Evolutionary conservation across 495 filamentous ascomycete species (phyloP).

Genomic region (Penicillium longicatenatum): DNA sequence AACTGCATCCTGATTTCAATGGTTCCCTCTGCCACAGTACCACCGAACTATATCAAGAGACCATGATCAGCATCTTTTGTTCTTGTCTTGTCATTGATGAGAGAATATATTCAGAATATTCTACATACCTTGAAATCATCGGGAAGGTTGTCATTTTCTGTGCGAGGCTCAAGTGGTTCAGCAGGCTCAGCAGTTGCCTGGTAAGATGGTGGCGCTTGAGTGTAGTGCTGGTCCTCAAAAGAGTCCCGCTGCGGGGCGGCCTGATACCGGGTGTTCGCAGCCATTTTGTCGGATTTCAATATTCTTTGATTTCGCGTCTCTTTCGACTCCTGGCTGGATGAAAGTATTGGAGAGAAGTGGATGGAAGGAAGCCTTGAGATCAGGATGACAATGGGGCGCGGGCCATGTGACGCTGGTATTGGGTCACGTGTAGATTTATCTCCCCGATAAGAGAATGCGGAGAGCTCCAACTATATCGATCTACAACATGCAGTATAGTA

Average conservation of each 20-base stretch:
- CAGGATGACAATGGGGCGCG: constrained; percentile 12
- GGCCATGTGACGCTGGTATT: constrained; percentile 26
- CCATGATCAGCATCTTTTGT: background rate
- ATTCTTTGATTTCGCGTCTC: background rate
- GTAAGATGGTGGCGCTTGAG: constrained; percentile 80
- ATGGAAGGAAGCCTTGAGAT: constrained; percentile 6
- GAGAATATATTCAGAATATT: background rate
- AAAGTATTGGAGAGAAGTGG: background rate
- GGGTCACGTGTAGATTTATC: constrained; percentile 20
- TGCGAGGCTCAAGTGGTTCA: constrained; percentile 60
- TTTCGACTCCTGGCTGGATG: background rate
- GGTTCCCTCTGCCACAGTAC: constrained; percentile 87
- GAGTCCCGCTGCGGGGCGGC: constrained; percentile 75
- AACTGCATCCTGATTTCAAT: constrained; percentile 97
- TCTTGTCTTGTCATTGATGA: background rate
- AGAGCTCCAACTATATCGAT: background rate
- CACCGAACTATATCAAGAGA: constrained; percentile 65
- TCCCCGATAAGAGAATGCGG: constrained; percentile 7
- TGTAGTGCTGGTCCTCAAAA: constrained; percentile 64
- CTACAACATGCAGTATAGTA: background rate
- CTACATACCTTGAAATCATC: constrained; percentile 89
- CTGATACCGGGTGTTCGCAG: constrained; percentile 68
- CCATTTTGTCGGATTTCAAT: constrained; percentile 46
- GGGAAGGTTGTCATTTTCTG: constrained; percentile 86
- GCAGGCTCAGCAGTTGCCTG: constrained; percentile 49